phyloP scores from a whole-genome alignment of 148 eudicot species.

The Silene uniflora region DNA sequence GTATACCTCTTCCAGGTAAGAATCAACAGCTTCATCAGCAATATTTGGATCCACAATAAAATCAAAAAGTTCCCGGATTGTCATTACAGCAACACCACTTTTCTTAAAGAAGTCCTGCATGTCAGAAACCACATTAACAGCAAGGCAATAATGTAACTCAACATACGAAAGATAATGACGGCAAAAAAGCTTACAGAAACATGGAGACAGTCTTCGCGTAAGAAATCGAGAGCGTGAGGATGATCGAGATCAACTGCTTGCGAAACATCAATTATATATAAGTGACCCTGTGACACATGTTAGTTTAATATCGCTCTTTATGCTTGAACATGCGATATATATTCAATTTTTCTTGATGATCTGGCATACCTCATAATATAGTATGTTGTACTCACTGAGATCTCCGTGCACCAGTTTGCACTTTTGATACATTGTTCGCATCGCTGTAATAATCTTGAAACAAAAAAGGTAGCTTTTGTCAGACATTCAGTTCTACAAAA shows the following conservation, averaged over 20 bases:
- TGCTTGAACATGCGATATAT: not conserved
- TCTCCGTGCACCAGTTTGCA: constrained; percentile 99
- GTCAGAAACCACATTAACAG: constrained; percentile 12
- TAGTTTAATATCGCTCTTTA: not conserved
- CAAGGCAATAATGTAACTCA: constrained; percentile 10
- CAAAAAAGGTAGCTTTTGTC: not conserved
- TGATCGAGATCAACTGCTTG: constrained; percentile 99
- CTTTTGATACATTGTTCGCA: constrained; percentile 90
- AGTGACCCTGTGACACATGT: constrained; percentile 61
- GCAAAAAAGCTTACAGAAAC: constrained; percentile 37
- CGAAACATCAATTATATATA: constrained; percentile 91
- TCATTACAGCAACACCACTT: constrained; percentile 94
- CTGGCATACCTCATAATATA: constrained; percentile 66
- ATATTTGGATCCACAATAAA: constrained; percentile 84
- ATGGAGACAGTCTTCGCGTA: constrained; percentile 85
- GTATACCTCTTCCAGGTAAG: constrained; percentile 80
- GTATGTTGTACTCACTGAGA: constrained; percentile 89
- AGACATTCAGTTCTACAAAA: not conserved
- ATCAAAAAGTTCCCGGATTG: constrained; percentile 78
- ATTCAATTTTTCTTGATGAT: not conserved
- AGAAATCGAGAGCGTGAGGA: constrained; percentile 87
- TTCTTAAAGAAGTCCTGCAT: constrained; percentile 83
- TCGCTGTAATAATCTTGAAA: constrained; percentile 63
- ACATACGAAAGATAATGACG: not conserved
- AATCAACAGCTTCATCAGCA: constrained; percentile 70